Base-by-base conservation (phyloP, 2,329 filamentous ascomycete species). In the Ophiostoma populinum region DNA sequence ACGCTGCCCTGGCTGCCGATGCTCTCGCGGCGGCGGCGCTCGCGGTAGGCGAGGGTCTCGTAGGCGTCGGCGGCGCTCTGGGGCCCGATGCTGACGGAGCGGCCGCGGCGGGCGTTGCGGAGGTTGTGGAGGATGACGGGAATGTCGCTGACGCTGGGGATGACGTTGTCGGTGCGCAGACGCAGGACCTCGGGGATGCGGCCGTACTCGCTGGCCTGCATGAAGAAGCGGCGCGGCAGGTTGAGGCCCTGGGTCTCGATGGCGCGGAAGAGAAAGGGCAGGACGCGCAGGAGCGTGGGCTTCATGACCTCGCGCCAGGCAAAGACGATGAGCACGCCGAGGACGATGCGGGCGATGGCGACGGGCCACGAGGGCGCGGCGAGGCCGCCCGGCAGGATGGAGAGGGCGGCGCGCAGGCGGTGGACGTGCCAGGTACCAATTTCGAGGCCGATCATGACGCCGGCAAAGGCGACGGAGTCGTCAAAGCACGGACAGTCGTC, bases 401-500 rank as follows among this genome's bases (percentile, higher is more conserved):
- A 52, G 6, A 57, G 50, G 20, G 60, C 57, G 19, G 52, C 49
- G 5, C 56, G 40, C 7, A 72, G 72, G 36, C 65, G 66, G 2
- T 69, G 67, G 47, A 80, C 82, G 47, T 85, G 80, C 87, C 86
- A 95, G 7, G 73, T 77, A 8, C 80, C 87, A 40, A 80, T 57
- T 48, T 92, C 79, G 31, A 82, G 62, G 0, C 90, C 90, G 46
- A 94, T 80, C 36, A 92, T 67, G 16, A 94, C 86, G 2, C 82
- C 87, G 15, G 83, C 77, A 55, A 95, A 95, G 4, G 86, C 77
- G 32, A 95, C 82, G 47, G 82, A 92, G 56, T 95, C 87, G 51
- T 95, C 87, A 51, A 92, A 95, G 54, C 87, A 95, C 5, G 87
- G 87, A 46, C 90, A 98, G 52, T 94, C 83, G 52, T 98, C 90